Base-by-base conservation (phyloP, 2,329 filamentous ascomycete genomes). In the Fusarium zealandicum region DNA sequence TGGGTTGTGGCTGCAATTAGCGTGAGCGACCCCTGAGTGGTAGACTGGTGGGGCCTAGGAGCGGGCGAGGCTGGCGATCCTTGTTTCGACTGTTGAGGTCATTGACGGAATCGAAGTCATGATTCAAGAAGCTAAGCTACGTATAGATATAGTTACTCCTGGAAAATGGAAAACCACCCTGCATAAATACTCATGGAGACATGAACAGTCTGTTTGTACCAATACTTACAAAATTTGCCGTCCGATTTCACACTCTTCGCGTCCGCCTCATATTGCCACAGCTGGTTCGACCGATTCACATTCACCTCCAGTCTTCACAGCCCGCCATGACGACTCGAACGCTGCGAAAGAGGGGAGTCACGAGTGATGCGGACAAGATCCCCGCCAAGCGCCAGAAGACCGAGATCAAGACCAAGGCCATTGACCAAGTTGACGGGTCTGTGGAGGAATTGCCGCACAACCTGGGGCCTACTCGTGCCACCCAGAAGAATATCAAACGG, bases 391-490 rank as follows among this genome's bases (percentile, higher is more conserved):
- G 38, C 44, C 43, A 50, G 18, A 63, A 48, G 44, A 58, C 32
- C 18, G 27, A 33, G 7, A 8, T 13, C 7, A 63, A 48, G 44
- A 58, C 32, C 18, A 30, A 33, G 7, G 8, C 13, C 7, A 16
- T 41, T 33, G 22, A 31, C 22, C 37, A 51, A 49, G n/a, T 8
- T 13, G 14, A 52, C 1, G 38, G 46, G 28, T 18, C 31, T 39
- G 30, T 40, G 14, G 57, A 64, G 31, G 54, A 60, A 32, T 36
- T 64, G 33, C 58, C 58, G n/a, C 61, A 63, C 30, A 64, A 65
- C 36, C 58, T 63, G 27, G 49, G 51, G 16, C 51, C 58, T 43
- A 51, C 36, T 39, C 55, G 33, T 28, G 12, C 30, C 13, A n/a
- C 33, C 37, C 39, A n/a, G 30, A 54, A 36, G 38, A 48, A 51